phyloP scores from a whole-genome alignment of 805 yeast species.

The Spathaspora boniae region DNA sequence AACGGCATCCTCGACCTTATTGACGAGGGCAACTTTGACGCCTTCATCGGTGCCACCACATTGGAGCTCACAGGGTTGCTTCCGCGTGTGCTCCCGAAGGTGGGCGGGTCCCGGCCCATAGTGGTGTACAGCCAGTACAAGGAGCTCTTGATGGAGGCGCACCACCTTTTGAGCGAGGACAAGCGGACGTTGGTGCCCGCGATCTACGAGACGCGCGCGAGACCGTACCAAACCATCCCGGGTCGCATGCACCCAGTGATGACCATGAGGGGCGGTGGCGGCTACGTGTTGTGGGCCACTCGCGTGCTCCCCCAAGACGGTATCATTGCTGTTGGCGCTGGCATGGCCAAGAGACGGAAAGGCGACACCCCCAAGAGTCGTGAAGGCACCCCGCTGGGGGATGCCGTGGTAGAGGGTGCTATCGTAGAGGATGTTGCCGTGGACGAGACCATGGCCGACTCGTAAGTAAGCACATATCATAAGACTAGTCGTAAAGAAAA shows the following conservation, averaged over 20 bases:
- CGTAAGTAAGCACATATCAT: not conserved
- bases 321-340: conserved; percentile 68
- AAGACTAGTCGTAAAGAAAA: not conserved
- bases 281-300: conserved; percentile 75
- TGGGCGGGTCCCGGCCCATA: conserved; percentile 85
- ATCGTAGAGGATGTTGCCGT: not conserved
- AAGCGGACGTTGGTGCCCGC: conserved; percentile 77
- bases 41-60: conserved; percentile 68
- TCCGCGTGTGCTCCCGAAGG: conserved; percentile 54
- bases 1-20: conserved; percentile 50
- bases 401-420: not conserved
- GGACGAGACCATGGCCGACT: not conserved
- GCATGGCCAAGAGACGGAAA: conserved; percentile 41
- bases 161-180: conserved; percentile 64
- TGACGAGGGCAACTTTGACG: conserved; percentile 62
- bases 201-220: conserved; percentile 73
- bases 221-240: conserved; percentile 88
- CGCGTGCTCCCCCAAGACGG: conserved; percentile 70
- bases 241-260: conserved; percentile 93
- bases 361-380: conserved; percentile 7
- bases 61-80: conserved; percentile 65
- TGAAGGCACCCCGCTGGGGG: conserved; percentile 2
- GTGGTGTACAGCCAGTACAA: conserved; percentile 80
- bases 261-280: conserved; percentile 93
- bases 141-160: conserved; percentile 73